These are phyloP conservation scores for Irpex sp. DNA, from an alignment of 1,284 basidiomycete genomes.

Conservation along the genomic window DNA sequence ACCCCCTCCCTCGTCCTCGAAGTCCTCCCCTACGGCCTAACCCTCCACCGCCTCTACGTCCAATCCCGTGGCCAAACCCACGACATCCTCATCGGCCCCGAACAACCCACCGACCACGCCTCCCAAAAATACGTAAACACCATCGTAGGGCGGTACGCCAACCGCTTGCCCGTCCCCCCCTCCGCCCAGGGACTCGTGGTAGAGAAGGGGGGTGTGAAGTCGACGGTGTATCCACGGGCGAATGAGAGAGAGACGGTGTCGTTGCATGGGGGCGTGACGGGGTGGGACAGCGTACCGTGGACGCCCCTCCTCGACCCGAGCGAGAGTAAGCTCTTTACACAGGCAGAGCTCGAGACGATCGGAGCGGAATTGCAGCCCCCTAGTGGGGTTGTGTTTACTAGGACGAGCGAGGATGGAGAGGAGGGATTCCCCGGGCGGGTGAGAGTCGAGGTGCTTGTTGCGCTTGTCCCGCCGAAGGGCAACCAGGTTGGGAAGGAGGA, in stretches of 20 bases:
- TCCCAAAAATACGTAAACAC: conserved; percentile 68
- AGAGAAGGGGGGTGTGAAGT: conserved; percentile 48
- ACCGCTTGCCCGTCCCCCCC: conserved; percentile 53
- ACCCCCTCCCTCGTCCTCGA: conserved; percentile 58
- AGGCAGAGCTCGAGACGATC: conserved; percentile 46
- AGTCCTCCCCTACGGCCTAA: conserved; percentile 63
- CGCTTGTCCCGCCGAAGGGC: conserved; percentile 37
- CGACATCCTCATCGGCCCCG: conserved; percentile 72
- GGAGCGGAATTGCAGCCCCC: conserved; percentile 27
- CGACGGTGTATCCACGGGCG: conserved; percentile 40
- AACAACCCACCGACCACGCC: conserved; percentile 54
- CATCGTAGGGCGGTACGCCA: conserved; percentile 69
- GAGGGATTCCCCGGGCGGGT: conserved; percentile 66
- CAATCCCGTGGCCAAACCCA: conserved; percentile 68
- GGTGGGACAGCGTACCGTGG: conserved; percentile 60
- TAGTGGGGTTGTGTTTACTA: conserved; percentile 48
- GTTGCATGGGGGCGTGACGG: conserved; percentile 65
- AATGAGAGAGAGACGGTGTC: conserved; percentile 60
- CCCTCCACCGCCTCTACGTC: conserved; percentile 61
- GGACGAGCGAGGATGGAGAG: conserved; percentile 62
- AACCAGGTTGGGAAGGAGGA: conserved; percentile 29
- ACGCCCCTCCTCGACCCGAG: conserved; percentile 38
- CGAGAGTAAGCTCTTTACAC: conserved; percentile 51
- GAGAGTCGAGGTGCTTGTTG: conserved; percentile 56
- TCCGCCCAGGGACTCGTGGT: conserved; percentile 30